Percentiles rank a stretch among this genome's conserved stretches.
Evolutionary conservation across 805 yeast species (phyloP).

Genomic region (Saccharomycopsis selenospora): DNA sequence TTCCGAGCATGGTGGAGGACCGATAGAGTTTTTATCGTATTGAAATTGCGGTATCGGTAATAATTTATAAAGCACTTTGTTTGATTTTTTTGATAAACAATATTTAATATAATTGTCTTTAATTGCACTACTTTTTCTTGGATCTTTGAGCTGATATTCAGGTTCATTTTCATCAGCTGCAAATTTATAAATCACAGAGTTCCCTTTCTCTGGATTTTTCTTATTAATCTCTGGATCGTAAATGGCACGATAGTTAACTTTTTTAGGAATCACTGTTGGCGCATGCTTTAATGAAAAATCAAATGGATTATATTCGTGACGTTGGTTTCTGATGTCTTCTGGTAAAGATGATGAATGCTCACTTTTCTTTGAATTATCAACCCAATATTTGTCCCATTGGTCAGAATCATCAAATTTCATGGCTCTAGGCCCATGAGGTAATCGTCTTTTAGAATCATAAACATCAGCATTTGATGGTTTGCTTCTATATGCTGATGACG

Average conservation of each 20-base stretch:
- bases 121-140: constrained; percentile 32
- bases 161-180: constrained; percentile 20
- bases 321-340: not conserved
- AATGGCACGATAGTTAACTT: constrained; percentile 34
- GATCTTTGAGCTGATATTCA: too few species aligned
- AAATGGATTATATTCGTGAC: not conserved
- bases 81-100: constrained; percentile 31
- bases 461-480: not conserved
- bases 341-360: not conserved
- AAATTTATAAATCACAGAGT: constrained; percentile 30
- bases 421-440: not conserved
- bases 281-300: not conserved
- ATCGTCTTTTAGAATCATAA: not conserved
- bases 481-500: not conserved
- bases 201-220: constrained; percentile 37
- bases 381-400: not conserved
- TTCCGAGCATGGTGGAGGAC: constrained; percentile 65
- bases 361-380: not conserved
- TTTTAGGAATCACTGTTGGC: constrained; percentile 9
- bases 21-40: constrained; percentile 67
- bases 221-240: constrained; percentile 49
- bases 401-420: not conserved
- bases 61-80: constrained; percentile 36
- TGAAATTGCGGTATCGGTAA: constrained; percentile 31
- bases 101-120: constrained; percentile 7